Percentiles rank a stretch among this genome's conserved stretches.
Conservation (phyloP, 345 rosid genomes). For the Rhizophora apiculata region DNA sequence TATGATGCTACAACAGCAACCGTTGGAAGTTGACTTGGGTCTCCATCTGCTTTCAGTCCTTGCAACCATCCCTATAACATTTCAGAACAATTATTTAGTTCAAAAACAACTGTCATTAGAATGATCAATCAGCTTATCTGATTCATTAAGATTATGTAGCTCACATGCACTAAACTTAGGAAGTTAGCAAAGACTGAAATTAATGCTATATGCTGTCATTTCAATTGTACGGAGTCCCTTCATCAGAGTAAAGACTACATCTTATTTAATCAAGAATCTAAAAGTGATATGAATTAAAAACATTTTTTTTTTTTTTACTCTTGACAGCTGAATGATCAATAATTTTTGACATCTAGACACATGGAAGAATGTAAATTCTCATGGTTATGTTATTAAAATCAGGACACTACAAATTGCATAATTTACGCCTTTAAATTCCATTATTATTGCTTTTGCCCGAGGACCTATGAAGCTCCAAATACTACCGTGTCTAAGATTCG, state of each 20-base stretch:
- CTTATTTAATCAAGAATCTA: too few species aligned
- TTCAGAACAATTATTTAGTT: conserved; percentile 18
- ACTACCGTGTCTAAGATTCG: neutral
- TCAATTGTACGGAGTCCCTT: neutral
- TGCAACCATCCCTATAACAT: conserved; percentile 88
- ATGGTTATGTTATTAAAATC: too few species aligned
- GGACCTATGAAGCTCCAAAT: neutral
- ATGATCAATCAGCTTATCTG: neutral
- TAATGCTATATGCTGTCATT: neutral
- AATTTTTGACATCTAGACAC: too few species aligned
- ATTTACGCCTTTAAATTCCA: neutral
- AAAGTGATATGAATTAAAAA: too few species aligned
- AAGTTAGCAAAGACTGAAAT: neutral
- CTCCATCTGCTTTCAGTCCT: conserved; percentile 87
- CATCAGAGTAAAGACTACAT: too few species aligned
- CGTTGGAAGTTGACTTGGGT: conserved; percentile 80
- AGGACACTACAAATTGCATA: too few species aligned
- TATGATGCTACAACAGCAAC: conserved; percentile 95
- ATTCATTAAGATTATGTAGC: neutral
- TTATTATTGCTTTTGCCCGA: neutral
- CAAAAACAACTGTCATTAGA: conserved; percentile 15
- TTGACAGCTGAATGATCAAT: too few species aligned
- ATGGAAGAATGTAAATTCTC: too few species aligned
- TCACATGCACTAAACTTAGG: neutral
- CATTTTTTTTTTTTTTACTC: too few species aligned